Conservation (phyloP, 768 basidiomycete genomes). For the Serendipita indica region DNA sequence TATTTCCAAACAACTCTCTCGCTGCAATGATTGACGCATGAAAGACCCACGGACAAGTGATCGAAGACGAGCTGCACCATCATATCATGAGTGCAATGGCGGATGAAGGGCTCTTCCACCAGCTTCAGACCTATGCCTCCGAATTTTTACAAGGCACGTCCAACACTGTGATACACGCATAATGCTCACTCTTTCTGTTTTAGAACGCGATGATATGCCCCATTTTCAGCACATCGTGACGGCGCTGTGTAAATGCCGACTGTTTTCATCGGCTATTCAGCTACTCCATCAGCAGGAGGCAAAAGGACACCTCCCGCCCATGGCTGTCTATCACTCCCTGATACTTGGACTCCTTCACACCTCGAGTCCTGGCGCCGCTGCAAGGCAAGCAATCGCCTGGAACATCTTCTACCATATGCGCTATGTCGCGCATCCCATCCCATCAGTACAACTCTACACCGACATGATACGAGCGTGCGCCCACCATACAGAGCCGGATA, state of each 20-base stretch:
- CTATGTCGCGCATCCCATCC: conserved; percentile 77
- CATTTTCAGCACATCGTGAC: conserved; percentile 56
- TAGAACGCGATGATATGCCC: conserved; percentile 47
- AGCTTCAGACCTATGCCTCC: background rate
- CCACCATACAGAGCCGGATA: conserved; percentile 38
- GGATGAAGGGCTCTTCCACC: background rate
- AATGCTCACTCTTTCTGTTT: conserved; percentile 24
- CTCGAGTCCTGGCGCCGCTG: conserved; percentile 21
- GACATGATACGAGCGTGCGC: conserved; percentile 84
- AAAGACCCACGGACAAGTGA: conserved; percentile 21
- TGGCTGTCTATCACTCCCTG: conserved; percentile 56
- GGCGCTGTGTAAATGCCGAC: conserved; percentile 29
- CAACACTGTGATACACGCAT: conserved; percentile 12
- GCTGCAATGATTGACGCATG: background rate
- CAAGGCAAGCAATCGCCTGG: conserved; percentile 68
- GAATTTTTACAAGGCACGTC: background rate
- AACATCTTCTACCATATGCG: conserved; percentile 94
- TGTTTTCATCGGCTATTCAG: conserved; percentile 49
- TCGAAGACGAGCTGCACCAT: conserved; percentile 12
- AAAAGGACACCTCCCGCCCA: conserved; percentile 45
- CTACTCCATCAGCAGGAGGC: conserved; percentile 62
- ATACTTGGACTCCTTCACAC: conserved; percentile 44
- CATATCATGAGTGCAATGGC: background rate
- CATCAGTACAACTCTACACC: conserved; percentile 57
- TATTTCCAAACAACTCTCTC: conserved; percentile 13